Percentiles rank a stretch among this genome's conserved stretches.
phyloP scores from a whole-genome alignment of 768 basidiomycete species.

The Cantharellus anzutake region DNA sequence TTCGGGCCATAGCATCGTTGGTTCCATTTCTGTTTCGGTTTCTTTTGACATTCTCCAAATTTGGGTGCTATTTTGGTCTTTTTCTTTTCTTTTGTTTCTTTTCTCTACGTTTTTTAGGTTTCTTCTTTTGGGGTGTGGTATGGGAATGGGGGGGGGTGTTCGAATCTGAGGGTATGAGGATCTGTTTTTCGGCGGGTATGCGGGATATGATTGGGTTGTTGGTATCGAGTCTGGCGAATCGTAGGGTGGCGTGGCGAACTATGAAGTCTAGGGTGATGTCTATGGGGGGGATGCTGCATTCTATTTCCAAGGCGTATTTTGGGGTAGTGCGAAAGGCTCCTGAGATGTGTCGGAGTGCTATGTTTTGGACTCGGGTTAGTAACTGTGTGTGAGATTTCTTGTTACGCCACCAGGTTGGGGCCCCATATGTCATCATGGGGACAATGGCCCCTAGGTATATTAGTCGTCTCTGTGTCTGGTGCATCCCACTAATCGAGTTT shows the following conservation, averaged over 20 bases:
- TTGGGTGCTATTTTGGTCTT: background rate
- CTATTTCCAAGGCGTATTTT: constrained; percentile 17
- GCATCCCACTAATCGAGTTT: constrained; percentile 18
- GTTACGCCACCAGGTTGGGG: constrained; percentile 17
- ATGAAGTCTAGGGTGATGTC: constrained; percentile 2
- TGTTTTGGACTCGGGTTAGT: constrained; percentile 16
- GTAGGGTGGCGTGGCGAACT: background rate
- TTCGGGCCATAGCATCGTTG: background rate
- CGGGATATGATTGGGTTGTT: too few species aligned
- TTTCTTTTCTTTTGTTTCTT: too few species aligned
- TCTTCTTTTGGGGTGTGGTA: too few species aligned
- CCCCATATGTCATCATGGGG: constrained; percentile 19
- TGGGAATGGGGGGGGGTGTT: too few species aligned
- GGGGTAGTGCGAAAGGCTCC: constrained; percentile 20
- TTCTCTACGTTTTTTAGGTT: too few species aligned
- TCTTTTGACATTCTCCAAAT: background rate
- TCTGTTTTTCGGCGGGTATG: background rate
- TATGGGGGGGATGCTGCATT: constrained; percentile 19
- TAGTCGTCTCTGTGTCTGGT: constrained; percentile 14
- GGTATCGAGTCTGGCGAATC: constrained; percentile 5
- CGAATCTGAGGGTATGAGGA: background rate
- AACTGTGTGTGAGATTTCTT: constrained; percentile 2
- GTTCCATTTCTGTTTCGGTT: background rate
- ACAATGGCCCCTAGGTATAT: constrained; percentile 18
- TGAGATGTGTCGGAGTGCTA: constrained; percentile 17